Conservation (phyloP, 2,329 filamentous ascomycete genomes). For the Fusarium papillatum region DNA sequence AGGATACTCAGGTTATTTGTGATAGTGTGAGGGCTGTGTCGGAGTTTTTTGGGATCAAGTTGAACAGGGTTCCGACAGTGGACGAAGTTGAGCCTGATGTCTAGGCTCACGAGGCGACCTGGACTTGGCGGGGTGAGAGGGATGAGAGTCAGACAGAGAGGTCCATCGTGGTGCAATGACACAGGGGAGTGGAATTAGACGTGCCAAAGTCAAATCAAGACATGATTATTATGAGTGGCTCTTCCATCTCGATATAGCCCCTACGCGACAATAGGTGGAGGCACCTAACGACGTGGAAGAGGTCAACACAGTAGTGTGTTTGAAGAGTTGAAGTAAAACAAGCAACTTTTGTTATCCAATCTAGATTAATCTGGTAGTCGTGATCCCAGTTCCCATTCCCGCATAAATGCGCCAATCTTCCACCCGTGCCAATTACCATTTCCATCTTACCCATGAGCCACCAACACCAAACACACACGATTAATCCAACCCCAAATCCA, state of each 20-base stretch:
- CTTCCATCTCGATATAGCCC: neutral
- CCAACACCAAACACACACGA: neutral
- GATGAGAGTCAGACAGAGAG: neutral
- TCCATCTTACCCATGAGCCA: neutral
- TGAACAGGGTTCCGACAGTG: conserved; percentile 45
- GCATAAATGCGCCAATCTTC: neutral
- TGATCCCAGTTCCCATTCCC: neutral
- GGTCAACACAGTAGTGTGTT: neutral
- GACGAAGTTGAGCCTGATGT: conserved; percentile 47
- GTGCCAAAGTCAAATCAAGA: neutral
- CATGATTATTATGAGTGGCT: neutral
- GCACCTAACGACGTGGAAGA: neutral
- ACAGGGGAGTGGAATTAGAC: neutral
- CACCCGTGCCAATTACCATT: neutral
- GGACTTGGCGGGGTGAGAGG: neutral
- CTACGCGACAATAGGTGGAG: neutral
- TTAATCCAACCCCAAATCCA: neutral
- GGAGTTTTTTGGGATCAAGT: conserved; percentile 39
- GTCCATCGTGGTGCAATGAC: neutral
- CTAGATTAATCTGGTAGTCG: neutral
- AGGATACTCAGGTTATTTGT: conserved; percentile 44
- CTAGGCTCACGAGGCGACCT: neutral
- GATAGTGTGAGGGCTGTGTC: conserved; percentile 42
- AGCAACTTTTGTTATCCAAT: neutral
- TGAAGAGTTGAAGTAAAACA: neutral